Conservation (phyloP, 768 basidiomycete genomes). For the Pleurotus ostreatus region DNA sequence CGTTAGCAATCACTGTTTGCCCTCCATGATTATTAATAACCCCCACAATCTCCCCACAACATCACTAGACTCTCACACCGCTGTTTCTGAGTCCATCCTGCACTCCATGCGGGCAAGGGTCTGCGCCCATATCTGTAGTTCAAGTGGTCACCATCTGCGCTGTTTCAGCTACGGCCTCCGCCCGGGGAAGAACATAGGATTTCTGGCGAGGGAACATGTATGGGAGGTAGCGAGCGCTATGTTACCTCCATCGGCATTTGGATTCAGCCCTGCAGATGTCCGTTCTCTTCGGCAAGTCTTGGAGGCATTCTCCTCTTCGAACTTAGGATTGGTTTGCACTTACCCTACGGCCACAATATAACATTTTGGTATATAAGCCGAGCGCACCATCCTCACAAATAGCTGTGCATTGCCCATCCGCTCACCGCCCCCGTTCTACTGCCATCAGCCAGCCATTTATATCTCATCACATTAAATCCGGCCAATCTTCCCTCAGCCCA, state of each 20-base stretch:
- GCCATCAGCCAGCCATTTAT: background rate
- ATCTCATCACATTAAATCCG: background rate
- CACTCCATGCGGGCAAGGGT: no score
- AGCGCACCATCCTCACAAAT: background rate
- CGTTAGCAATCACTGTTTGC: no score
- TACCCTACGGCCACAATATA: background rate
- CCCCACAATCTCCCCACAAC: no score
- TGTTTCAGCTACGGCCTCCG: no score
- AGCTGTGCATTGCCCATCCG: background rate
- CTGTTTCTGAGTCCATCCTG: no score
- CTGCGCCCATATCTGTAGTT: no score
- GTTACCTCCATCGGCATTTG: conserved; percentile 1
- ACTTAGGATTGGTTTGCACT: background rate
- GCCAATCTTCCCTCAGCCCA: background rate
- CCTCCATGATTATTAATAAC: no score
- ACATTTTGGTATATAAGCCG: background rate
- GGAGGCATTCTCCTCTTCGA: background rate
- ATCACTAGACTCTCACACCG: no score
- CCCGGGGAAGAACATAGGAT: no score
- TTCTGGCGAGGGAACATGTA: no score
- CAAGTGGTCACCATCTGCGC: no score
- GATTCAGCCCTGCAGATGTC: background rate
- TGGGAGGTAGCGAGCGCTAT: background rate
- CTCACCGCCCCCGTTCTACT: background rate
- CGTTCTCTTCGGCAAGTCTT: background rate